A percentile compares a stretch with the other conserved stretches of the same genome.
phyloP scores from a whole-genome alignment of 192 early-diverging fungal genomes.

The Podila clonocystis region DNA sequence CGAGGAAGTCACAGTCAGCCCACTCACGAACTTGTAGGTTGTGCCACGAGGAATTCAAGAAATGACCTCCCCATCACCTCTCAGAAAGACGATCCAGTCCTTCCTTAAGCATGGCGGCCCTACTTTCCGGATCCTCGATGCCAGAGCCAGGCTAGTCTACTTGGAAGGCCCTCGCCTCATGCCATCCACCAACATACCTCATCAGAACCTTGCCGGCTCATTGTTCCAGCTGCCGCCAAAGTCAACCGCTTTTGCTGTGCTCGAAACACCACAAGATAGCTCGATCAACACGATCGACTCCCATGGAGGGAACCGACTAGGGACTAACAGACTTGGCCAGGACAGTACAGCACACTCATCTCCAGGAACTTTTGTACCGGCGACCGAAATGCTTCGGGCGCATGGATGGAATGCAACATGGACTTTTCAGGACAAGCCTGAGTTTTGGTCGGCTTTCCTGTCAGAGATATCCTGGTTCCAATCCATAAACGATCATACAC shows the following conservation, averaged over 20 bases:
- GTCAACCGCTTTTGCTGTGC: constrained; percentile 49
- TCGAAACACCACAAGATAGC: constrained; percentile 21
- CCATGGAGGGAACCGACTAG: no score
- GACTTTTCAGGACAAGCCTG: constrained; percentile 33
- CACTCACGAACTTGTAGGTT: no score
- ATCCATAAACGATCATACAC: neutral
- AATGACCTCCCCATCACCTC: neutral
- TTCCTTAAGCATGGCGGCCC: constrained; percentile 4
- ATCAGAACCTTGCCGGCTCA: constrained; percentile 13
- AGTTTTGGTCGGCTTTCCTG: constrained; percentile 12
- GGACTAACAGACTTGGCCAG: no score
- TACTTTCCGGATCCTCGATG: constrained; percentile 41
- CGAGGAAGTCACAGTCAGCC: no score
- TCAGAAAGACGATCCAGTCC: constrained; percentile 7
- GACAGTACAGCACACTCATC: neutral
- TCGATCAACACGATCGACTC: neutral
- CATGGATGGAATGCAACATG: constrained; percentile 46
- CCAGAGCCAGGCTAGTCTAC: constrained; percentile 20
- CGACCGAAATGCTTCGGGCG: constrained; percentile 16
- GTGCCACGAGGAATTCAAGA: no score
- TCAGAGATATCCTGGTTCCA: constrained; percentile 2
- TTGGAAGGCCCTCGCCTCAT: constrained; percentile 12
- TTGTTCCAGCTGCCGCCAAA: constrained; percentile 52
- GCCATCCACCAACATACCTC: constrained; percentile 55
- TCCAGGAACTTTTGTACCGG: neutral